Evolutionary conservation across 2,329 filamentous ascomycete genomes (phyloP).

Genomic region (Trichophyton equinum): DNA sequence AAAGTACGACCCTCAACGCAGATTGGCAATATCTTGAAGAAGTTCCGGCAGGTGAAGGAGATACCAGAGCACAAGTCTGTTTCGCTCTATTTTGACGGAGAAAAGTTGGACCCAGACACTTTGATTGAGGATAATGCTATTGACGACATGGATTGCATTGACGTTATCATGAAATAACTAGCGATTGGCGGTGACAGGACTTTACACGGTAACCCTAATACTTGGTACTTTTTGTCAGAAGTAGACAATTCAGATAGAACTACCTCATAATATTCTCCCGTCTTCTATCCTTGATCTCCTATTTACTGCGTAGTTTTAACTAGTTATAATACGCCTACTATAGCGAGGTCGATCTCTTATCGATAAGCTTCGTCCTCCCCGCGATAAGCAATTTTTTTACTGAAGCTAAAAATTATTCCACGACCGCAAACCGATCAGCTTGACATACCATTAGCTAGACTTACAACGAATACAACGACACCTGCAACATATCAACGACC

Average conservation of each 20-base stretch:
- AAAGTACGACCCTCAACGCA: constrained; percentile 38
- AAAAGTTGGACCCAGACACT: constrained; percentile 48
- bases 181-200: background rate
- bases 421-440: background rate
- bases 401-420: constrained; percentile 1
- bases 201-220: background rate
- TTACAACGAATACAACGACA: background rate
- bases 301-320: too few species aligned
- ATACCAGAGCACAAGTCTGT: constrained; percentile 44
- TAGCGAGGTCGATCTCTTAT: background rate
- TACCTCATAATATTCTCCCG: too few species aligned
- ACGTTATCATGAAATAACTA: constrained; percentile 52
- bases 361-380: constrained; percentile 1
- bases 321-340: too few species aligned
- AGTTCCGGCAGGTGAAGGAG: constrained; percentile 45
- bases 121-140: constrained; percentile 57
- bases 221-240: background rate
- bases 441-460: too few species aligned
- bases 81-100: constrained; percentile 62
- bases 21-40: constrained; percentile 49
- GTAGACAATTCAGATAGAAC: too few species aligned
- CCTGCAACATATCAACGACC: too few species aligned
- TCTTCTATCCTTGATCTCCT: too few species aligned
- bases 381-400: background rate
- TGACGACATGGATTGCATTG: constrained; percentile 60